Base-by-base conservation (phyloP, 108 stramenopile genomes). In the Pseudonitzschia multiseries region DNA sequence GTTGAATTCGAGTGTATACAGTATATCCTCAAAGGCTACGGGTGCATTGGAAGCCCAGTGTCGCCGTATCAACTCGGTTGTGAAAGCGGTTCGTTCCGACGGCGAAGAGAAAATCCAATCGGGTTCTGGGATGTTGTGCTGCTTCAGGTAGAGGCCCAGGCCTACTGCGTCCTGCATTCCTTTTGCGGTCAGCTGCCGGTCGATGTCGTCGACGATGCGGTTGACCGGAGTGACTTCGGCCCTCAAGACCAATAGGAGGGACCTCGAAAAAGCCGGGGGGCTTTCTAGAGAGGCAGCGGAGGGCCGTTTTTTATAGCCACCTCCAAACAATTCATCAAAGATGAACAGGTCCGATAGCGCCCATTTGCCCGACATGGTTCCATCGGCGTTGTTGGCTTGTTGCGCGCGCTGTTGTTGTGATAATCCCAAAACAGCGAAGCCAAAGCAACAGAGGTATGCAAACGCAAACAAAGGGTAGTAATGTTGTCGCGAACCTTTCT, bases 51-150 rank as follows among this genome's bases (percentile, higher is more conserved):
- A 65, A 15, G 40, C 65, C 65, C 65, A 65, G 32, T 65, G 36
- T 8, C 65, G 33, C 27, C 65, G 65, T 12, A 65, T 65, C 42
- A 65, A n/a, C 32, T 65, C 65, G 10, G 44, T 42, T 20, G 65
- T 65, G 36, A 32, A 65, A 20, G 65, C 41, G 15, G 65, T 65
- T 17, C 65, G 65, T 42, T 46, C 65, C 9, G 43, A 46, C 10
- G 65, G 65, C 13, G 65, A 65, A 0, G 41, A 6, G 43, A 65
- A 65, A 33, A 65, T 65, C 65, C 65, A 65, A 43, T 65, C 65
- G 20, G 65, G 65, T 43, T n/a, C 43, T 18, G 41, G 43, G 18
- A 65, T 65, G 41, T 65, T 17, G 32, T 65, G 65, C 32, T 65
- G 32, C 44, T 65, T 20, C 9, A 65, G 42, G 44, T 65, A 65